Percentiles rank a stretch among this genome's conserved stretches.
Conservation (phyloP, 2,329 filamentous ascomycete genomes). For the Cladosporium halotolerans region DNA sequence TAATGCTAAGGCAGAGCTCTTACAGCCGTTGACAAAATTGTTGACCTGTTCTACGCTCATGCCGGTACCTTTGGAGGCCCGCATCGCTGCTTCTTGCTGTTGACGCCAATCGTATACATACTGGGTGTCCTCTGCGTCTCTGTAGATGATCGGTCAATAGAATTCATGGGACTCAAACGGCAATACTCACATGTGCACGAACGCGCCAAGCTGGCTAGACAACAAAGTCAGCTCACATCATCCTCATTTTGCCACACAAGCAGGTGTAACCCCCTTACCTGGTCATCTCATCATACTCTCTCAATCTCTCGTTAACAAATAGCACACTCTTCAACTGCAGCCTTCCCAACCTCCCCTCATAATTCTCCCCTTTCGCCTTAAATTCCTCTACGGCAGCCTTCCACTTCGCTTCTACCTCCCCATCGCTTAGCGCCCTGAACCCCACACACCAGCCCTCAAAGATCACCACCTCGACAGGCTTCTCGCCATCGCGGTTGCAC, state of each 20-base stretch:
- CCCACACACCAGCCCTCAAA: constrained; percentile 91
- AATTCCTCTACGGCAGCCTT: constrained; percentile 45
- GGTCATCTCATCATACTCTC: constrained; percentile 54
- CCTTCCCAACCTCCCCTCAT: constrained; percentile 47
- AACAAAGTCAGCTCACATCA: constrained; percentile 16
- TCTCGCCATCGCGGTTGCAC: constrained; percentile 48
- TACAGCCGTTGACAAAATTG: constrained; percentile 64
- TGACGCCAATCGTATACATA: constrained; percentile 82
- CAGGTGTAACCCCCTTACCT: constrained; percentile 29
- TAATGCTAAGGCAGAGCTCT: constrained; percentile 20
- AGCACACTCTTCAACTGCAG: constrained; percentile 51
- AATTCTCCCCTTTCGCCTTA: constrained; percentile 36
- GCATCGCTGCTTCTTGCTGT: constrained; percentile 70
- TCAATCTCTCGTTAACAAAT: constrained; percentile 54
- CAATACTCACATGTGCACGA: constrained; percentile 56
- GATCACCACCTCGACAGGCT: constrained; percentile 57
- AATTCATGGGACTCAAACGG: background rate
- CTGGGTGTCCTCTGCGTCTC: constrained; percentile 62
- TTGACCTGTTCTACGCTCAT: constrained; percentile 79
- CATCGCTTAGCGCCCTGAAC: constrained; percentile 60
- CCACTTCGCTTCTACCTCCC: constrained; percentile 51
- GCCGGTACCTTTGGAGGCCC: constrained; percentile 60
- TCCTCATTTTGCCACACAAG: background rate
- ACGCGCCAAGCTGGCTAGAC: constrained; percentile 51
- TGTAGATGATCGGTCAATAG: constrained; percentile 17